Conservation (phyloP, 1,139 yeast species). For the Schizosaccharomyces versatilis region DNA sequence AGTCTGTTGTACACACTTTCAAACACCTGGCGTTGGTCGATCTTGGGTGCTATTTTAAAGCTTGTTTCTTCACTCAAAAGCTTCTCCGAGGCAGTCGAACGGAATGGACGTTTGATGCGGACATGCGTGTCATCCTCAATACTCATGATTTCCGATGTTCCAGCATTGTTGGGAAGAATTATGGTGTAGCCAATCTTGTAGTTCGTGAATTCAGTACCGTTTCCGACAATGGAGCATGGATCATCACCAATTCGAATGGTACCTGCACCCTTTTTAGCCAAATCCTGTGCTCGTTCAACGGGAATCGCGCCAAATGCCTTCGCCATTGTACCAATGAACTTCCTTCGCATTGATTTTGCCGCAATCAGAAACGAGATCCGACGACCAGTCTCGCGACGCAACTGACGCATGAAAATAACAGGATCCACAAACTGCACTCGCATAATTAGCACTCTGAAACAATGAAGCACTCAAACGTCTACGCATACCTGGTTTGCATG, state of each 20-base stretch:
- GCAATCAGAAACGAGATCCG: slow-evolving; percentile 76
- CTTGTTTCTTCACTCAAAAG: slow-evolving; percentile 28
- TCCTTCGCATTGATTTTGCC: slow-evolving; percentile 46
- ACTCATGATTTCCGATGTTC: slow-evolving; percentile 49
- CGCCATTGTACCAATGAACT: slow-evolving; percentile 54
- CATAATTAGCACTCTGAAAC: neutral
- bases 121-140: slow-evolving; percentile 57
- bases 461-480: neutral
- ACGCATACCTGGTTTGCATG: slow-evolving; percentile 56
- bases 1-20: slow-evolving; percentile 63
- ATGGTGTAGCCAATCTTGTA: slow-evolving; percentile 47
- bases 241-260: slow-evolving; percentile 28
- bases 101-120: slow-evolving; percentile 50
- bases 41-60: slow-evolving; percentile 56
- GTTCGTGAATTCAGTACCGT: slow-evolving; percentile 41
- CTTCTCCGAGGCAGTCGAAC: slow-evolving; percentile 26
- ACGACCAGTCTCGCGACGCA: slow-evolving; percentile 45
- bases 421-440: slow-evolving; percentile 55
- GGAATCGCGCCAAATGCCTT: slow-evolving; percentile 48
- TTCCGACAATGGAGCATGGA: slow-evolving; percentile 36
- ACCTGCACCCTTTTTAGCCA: slow-evolving; percentile 40
- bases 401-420: slow-evolving; percentile 59
- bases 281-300: slow-evolving; percentile 79
- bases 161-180: slow-evolving; percentile 60
- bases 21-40: slow-evolving; percentile 69